These are phyloP conservation scores for Ceratonia siliqua DNA, from an alignment of 306 rosid species.

Conservation along the genomic window DNA sequence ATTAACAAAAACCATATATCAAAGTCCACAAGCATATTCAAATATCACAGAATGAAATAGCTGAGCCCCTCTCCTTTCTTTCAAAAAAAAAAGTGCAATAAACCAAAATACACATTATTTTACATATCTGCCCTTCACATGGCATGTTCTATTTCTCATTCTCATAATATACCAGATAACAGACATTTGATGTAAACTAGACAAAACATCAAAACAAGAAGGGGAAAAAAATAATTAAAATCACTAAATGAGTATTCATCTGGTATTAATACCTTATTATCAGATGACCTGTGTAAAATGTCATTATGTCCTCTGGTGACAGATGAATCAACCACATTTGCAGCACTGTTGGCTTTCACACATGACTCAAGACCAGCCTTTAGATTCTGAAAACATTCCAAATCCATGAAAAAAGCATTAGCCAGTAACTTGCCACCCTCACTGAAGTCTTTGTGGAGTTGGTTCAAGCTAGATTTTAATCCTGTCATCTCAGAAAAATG, in stretches of 20 bases:
- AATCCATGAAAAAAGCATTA: constrained; percentile 52
- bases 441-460: constrained; percentile 58
- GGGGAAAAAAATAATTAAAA: constrained; percentile 4
- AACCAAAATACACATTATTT: constrained; percentile 7
- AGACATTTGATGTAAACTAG: constrained; percentile 23
- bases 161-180: constrained; percentile 14
- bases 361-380: constrained; percentile 62
- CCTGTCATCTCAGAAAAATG: constrained; percentile 61
- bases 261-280: constrained; percentile 56
- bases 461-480: constrained; percentile 64
- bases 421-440: constrained; percentile 58
- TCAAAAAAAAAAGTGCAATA: not conserved
- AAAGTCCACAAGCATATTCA: not conserved
- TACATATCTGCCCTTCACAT: constrained; percentile 17
- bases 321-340: constrained; percentile 44
- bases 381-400: constrained; percentile 62
- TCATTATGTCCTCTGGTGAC: constrained; percentile 38
- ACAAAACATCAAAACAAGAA: constrained; percentile 5
- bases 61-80: not conserved
- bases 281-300: constrained; percentile 38
- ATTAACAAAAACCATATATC: not conserved
- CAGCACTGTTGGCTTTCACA: constrained; percentile 45
- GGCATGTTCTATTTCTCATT: not conserved
- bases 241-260: constrained; percentile 16
- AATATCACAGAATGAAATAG: not conserved